Evolutionary conservation across 2,329 filamentous ascomycete genomes (phyloP).

Genomic region (Fusarium sp.): DNA sequence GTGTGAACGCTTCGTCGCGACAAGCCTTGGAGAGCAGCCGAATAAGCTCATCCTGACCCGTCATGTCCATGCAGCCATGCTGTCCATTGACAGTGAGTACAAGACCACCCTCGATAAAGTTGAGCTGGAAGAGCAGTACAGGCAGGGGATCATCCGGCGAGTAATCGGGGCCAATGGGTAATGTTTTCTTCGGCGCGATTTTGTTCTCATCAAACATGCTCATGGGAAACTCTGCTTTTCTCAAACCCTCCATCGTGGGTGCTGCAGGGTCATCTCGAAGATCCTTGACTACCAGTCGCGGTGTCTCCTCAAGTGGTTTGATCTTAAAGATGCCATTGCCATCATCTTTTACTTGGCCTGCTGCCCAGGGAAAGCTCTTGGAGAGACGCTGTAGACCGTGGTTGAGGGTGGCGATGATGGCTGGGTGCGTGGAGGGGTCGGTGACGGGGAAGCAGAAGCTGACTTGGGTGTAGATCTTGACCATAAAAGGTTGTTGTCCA

Average conservation of each 20-base stretch:
- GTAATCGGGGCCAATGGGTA: constrained; percentile 48
- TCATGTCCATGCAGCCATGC: constrained; percentile 64
- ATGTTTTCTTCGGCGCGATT: constrained; percentile 56
- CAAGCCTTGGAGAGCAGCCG: constrained; percentile 63
- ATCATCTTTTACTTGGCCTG: constrained; percentile 54
- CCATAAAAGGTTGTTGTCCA: constrained; percentile 55
- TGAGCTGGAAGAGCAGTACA: constrained; percentile 62
- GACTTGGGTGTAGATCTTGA: constrained; percentile 60
- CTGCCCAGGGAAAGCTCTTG: constrained; percentile 58
- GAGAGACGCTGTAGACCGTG: constrained; percentile 55
- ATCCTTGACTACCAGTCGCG: constrained; percentile 57
- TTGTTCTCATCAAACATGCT: constrained; percentile 60
- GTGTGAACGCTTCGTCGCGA: constrained; percentile 56
- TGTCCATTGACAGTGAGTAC: constrained; percentile 61
- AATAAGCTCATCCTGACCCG: constrained; percentile 60
- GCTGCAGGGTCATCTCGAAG: constrained; percentile 50
- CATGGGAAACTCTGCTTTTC: constrained; percentile 57
- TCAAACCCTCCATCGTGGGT: constrained; percentile 54
- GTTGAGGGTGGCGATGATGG: constrained; percentile 48
- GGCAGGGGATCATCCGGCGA: constrained; percentile 43
- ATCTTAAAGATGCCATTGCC: constrained; percentile 55
- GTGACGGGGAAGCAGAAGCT: constrained; percentile 53
- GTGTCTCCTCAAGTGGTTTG: constrained; percentile 46
- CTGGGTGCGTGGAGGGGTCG: constrained; percentile 34
- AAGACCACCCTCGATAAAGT: constrained; percentile 61